Base-by-base conservation (phyloP, 2,329 filamentous ascomycete species). In the Camillea tinctor region DNA sequence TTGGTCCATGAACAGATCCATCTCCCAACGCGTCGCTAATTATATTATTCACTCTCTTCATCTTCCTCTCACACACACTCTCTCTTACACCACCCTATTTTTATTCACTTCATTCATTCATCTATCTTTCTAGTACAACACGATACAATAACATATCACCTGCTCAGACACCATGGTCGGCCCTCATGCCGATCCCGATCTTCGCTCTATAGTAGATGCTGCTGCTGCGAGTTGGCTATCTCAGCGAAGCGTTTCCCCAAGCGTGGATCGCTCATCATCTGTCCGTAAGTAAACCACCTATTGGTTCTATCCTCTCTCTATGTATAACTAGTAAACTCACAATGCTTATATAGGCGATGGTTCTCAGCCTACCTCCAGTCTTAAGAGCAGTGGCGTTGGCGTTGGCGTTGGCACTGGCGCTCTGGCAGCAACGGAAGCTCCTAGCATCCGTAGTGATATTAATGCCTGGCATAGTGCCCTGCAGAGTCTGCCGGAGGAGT, bases 191-290 rank as follows among this genome's bases (percentile, higher is more conserved):
- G 57, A 61, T 48, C 21, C 57, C 6, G 58, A 64, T 49, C 65
- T 66, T 22, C 64, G 62, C n/a, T 65, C 66, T 9, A 65, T 67
- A 7, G 63, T 66, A 7, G 60, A 69, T 51, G 66, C 61, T 54
- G 69, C 68, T n/a, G 61, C 67, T 4, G 66, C 65, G 6, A 66
- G 57, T 30, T 69, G 68, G 68, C 65, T 60, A 40, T 68, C 67
- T n/a, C 67, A 65, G 23, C 66, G 64, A 44, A 59, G 52, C 40
- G 20, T 21, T 44, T 63, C 63, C 11, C 64, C 65, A 4, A 44
- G 20, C 52, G 55, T 54, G 13, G 60, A 56, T 40, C 58, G 50
- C n/a, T 53, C 65, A 23, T 52, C 63, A 20, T 59, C 58, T 3
- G 50, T 52, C 8, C 53, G 65, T 68, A 52, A 64, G 68, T 58